A percentile compares a stretch with the other conserved stretches of the same genome.
Conservation (phyloP, 768 basidiomycete species). For the Asterophora lycoperdoides region DNA sequence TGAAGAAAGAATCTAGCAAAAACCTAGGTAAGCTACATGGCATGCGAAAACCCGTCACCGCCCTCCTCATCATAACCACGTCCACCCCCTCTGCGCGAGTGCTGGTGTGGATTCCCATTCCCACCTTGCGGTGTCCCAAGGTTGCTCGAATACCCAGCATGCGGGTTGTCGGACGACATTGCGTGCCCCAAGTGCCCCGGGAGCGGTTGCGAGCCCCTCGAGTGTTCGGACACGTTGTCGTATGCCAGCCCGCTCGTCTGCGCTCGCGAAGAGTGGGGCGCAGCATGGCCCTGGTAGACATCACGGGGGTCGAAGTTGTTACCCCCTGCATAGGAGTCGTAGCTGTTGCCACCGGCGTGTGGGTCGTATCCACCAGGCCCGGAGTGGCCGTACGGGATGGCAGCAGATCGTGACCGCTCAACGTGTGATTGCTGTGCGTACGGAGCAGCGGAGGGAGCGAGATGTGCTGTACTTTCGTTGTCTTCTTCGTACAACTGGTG, state of each 20-base stretch:
- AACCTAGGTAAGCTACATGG: slow-evolving; percentile 20
- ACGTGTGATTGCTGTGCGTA: slow-evolving; percentile 42
- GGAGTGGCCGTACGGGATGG: slow-evolving; percentile 14
- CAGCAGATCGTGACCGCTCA: slow-evolving; percentile 25
- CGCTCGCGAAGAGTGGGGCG: slow-evolving; percentile 24
- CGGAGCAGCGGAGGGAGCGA: slow-evolving; percentile 56
- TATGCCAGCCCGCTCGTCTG: slow-evolving; percentile 24
- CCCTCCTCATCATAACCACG: slow-evolving; percentile 29
- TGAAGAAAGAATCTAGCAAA: slow-evolving; percentile 17
- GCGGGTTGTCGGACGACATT: slow-evolving; percentile 12
- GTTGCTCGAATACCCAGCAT: slow-evolving; percentile 18
- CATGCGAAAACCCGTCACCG: slow-evolving; percentile 24
- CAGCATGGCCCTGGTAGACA: slow-evolving; percentile 50
- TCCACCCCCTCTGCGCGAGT: slow-evolving; percentile 16
- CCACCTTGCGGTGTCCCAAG: slow-evolving; percentile 13
- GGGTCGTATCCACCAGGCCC: slow-evolving; percentile 8
- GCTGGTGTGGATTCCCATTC: slow-evolving; percentile 12
- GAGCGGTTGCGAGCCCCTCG: slow-evolving; percentile 6
- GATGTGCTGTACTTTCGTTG: slow-evolving; percentile 58
- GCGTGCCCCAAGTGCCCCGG: slow-evolving; percentile 5
- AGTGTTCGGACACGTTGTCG: slow-evolving; percentile 22
- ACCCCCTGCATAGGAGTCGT: slow-evolving; percentile 4
- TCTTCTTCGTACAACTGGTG: slow-evolving; percentile 61
- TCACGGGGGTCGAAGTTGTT: slow-evolving; percentile 48
- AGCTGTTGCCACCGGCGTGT: too few relatives aligned